These are phyloP conservation scores for Camellia sinensis DNA, from an alignment of 148 eudicot species.

Conservation along the genomic window DNA sequence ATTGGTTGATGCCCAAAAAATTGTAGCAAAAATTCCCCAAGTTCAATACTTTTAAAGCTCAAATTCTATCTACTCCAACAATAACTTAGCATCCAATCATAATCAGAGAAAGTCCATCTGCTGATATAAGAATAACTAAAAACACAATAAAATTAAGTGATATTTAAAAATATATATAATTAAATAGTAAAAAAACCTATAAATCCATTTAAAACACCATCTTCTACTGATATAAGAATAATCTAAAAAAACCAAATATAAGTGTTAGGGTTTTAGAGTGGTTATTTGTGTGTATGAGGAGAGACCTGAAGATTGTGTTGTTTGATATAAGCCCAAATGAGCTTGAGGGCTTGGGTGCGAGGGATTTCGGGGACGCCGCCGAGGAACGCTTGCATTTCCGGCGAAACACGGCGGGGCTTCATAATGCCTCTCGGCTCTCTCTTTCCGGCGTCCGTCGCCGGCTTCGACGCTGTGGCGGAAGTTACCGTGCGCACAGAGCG, in stretches of 20 bases:
- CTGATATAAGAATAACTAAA: no score
- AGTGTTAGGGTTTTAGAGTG: no score
- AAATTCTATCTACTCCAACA: no score
- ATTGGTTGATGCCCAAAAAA: not conserved
- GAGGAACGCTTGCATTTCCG: constrained; percentile 62
- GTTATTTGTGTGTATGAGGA: not conserved
- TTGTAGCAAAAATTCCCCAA: not conserved
- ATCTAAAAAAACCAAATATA: no score
- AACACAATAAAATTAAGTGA: no score
- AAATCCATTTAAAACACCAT: no score
- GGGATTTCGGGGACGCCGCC: constrained; percentile 70
- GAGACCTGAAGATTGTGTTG: constrained; percentile 75
- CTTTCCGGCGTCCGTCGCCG: constrained; percentile 35
- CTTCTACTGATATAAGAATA: no score
- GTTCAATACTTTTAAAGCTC: not conserved
- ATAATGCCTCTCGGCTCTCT: constrained; percentile 70
- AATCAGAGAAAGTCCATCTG: no score
- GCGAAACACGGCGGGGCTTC: constrained; percentile 70
- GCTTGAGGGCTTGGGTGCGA: constrained; percentile 69
- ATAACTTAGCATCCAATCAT: no score
- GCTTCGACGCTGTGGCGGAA: constrained; percentile 33
- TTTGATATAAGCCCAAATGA: constrained; percentile 83
- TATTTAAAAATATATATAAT: no score
- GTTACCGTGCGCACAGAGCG: constrained; percentile 19
- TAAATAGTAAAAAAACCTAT: no score